Percentiles rank a stretch among this genome's conserved stretches.
Conservation (phyloP, 2,329 filamentous ascomycete genomes). For the Hysterium pulicare region DNA sequence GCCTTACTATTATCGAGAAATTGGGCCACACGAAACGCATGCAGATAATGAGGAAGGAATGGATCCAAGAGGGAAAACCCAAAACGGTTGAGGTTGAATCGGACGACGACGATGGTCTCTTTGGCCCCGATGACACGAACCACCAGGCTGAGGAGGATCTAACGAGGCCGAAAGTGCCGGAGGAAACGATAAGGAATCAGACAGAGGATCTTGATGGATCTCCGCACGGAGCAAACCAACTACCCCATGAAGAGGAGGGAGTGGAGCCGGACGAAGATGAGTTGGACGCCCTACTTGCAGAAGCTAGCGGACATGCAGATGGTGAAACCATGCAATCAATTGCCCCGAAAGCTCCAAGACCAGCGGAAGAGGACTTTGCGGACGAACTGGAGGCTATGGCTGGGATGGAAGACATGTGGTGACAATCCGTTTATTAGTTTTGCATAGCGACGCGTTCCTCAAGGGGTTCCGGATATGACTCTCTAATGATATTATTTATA, state of each 20-base stretch:
- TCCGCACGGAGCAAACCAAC: constrained; percentile 14
- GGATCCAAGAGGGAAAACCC: constrained; percentile 75
- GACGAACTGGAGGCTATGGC: constrained; percentile 41
- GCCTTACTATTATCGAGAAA: constrained; percentile 86
- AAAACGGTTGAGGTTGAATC: constrained; percentile 33
- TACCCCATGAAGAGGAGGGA: constrained; percentile 26
- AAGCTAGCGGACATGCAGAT: background rate
- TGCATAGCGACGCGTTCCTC: constrained; percentile 3
- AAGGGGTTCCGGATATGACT: no score
- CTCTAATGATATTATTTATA: no score
- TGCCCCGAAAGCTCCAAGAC: constrained; percentile 8
- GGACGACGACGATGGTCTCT: constrained; percentile 30
- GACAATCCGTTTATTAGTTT: constrained; percentile 1
- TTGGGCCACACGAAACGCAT: constrained; percentile 80
- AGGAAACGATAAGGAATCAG: background rate
- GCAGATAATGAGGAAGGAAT: constrained; percentile 70
- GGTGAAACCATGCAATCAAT: constrained; percentile 7
- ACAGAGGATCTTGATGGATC: constrained; percentile 9
- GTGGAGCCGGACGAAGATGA: constrained; percentile 49
- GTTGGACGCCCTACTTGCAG: constrained; percentile 52
- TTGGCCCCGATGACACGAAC: constrained; percentile 19
- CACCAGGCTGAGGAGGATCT: background rate
- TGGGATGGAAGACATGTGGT: constrained; percentile 37
- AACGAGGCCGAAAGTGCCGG: background rate
- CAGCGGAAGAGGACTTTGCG: constrained; percentile 33